phyloP scores from a whole-genome alignment of 371 early-diverging fungal genomes.

The Lichtheimia corymbifera region DNA sequence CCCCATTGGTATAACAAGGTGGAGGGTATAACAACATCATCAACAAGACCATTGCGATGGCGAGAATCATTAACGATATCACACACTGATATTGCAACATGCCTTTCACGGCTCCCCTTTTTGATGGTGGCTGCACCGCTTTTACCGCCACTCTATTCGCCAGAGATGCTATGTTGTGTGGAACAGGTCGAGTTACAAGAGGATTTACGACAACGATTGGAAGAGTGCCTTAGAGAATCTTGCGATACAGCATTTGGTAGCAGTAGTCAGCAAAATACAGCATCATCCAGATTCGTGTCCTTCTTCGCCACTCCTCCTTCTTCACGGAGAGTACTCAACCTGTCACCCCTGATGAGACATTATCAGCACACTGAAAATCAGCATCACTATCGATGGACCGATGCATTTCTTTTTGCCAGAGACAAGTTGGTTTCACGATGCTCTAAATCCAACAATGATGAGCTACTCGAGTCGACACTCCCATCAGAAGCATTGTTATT shows the following conservation, averaged over 20 bases:
- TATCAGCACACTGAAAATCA: not conserved
- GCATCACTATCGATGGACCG: conserved; percentile 22
- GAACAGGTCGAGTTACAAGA: conserved; percentile 46
- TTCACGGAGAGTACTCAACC: conserved; percentile 8
- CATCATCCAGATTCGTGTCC: conserved; percentile 18
- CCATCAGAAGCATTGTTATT: conserved; percentile 31
- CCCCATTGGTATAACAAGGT: conserved; percentile 39
- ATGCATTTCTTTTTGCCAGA: conserved; percentile 40
- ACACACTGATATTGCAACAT: conserved; percentile 15
- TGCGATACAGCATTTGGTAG: conserved; percentile 25
- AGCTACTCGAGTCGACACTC: conserved; percentile 8
- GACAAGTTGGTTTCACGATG: conserved; percentile 41
- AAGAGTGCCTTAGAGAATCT: conserved; percentile 22
- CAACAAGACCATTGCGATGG: conserved; percentile 5
- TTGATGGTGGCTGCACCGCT: conserved; percentile 8
- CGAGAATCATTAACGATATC: conserved; percentile 7
- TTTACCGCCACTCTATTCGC: conserved; percentile 17
- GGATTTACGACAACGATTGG: conserved; percentile 32
- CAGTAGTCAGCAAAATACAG: not conserved
- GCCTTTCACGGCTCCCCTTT: conserved; percentile 31
- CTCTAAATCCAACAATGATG: conserved; percentile 12
- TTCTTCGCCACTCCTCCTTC: conserved; percentile 23
- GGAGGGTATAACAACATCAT: conserved; percentile 12
- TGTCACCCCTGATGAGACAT: conserved; percentile 5
- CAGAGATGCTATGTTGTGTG: conserved; percentile 29